A percentile compares a stretch with the other conserved stretches of the same genome.
Evolutionary conservation across 495 filamentous ascomycete genomes (phyloP).

Genomic region (Penicillium angulare): DNA sequence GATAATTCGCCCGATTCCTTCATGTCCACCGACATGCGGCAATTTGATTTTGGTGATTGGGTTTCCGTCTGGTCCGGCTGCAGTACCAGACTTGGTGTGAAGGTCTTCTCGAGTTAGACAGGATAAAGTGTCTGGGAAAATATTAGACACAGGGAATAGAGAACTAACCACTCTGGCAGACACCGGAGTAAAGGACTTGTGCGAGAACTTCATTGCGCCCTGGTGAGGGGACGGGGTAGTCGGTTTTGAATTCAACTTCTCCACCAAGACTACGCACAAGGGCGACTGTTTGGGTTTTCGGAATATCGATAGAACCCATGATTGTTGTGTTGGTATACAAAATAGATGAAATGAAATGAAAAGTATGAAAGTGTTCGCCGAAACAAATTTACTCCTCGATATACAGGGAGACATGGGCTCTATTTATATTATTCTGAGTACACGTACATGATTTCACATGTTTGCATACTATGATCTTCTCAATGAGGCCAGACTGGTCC

Average conservation of each 20-base stretch:
- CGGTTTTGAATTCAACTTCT: slow-evolving; percentile 41
- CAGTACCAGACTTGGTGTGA: slow-evolving; percentile 47
- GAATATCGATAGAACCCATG: slow-evolving; percentile 30
- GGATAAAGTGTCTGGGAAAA: too few relatives aligned
- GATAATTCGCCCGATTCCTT: slow-evolving; percentile 47
- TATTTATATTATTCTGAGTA: neutral
- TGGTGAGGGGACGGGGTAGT: slow-evolving; percentile 46
- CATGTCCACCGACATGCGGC: slow-evolving; percentile 50
- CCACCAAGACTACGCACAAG: slow-evolving; percentile 44
- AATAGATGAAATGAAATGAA: neutral
- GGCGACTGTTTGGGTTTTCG: slow-evolving; percentile 45
- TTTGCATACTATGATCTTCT: neutral
- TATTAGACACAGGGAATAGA: neutral
- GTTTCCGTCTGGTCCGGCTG: slow-evolving; percentile 39
- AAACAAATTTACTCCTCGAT: neutral
- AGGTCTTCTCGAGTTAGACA: slow-evolving; percentile 38
- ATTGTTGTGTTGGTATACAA: slow-evolving; percentile 2
- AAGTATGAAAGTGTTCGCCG: neutral
- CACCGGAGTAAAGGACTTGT: slow-evolving; percentile 48
- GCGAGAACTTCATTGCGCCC: slow-evolving; percentile 48
- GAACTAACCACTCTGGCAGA: slow-evolving; percentile 47
- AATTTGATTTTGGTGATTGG: slow-evolving; percentile 51
- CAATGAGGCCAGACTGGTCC: neutral
- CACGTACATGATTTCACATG: neutral
- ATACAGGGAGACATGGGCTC: neutral